phyloP scores from a whole-genome alignment of 2,329 filamentous ascomycete species.

The Ophiosphaerella narmari region DNA sequence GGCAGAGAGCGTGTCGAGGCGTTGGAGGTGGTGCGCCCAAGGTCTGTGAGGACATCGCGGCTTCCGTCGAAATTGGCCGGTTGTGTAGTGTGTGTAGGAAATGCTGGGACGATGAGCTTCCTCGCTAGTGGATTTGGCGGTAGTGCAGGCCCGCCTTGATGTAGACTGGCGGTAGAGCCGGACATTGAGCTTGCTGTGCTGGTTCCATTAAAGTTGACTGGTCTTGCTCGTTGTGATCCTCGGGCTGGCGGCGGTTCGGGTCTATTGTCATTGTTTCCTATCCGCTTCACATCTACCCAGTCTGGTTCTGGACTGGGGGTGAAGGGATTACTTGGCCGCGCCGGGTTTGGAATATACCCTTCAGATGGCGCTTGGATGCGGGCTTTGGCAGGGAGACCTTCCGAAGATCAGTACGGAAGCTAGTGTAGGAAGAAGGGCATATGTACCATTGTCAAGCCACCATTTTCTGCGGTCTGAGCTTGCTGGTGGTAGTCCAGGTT shows the following conservation, averaged over 20 bases:
- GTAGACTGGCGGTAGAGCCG: conserved; percentile 27
- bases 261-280: conserved; percentile 16
- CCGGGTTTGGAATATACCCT: conserved; percentile 70
- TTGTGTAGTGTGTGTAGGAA: conserved; percentile 25
- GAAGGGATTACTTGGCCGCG: conserved; percentile 82
- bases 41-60: conserved; percentile 19
- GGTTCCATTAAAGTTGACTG: conserved; percentile 34
- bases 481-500: conserved; percentile 71
- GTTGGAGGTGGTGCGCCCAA: conserved; percentile 28
- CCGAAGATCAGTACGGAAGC: conserved; percentile 28
- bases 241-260: conserved; percentile 41
- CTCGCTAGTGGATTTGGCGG: conserved; percentile 26
- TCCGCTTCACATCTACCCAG: conserved; percentile 66
- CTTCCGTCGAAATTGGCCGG: conserved; percentile 27
- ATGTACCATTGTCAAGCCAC: conserved; percentile 66
- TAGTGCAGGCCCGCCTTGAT: conserved; percentile 3
- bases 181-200: conserved; percentile 9
- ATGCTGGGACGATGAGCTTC: conserved; percentile 40
- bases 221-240: conserved; percentile 34
- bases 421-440: conserved; percentile 56
- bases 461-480: conserved; percentile 67
- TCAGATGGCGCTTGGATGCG: conserved; percentile 68
- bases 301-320: conserved; percentile 74
- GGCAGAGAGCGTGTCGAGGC: conserved; percentile 41
- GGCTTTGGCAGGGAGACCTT: conserved; percentile 75